Base-by-base conservation (phyloP, 2,329 filamentous ascomycete species). In the Trematosphaeria pertusa region DNA sequence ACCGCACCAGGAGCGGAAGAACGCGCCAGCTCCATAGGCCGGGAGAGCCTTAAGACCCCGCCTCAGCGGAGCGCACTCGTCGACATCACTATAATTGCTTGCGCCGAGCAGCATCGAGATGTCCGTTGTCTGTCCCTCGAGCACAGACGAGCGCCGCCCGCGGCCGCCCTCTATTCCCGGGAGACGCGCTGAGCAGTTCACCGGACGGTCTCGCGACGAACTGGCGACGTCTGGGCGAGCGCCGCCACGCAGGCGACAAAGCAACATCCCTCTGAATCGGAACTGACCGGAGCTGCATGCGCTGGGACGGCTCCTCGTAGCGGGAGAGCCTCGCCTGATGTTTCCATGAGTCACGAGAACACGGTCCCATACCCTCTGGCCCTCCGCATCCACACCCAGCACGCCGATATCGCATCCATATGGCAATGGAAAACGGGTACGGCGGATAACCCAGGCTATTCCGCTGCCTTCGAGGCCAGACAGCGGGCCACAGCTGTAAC, bases 291-390 rank as follows among this genome's bases (percentile, higher is more conserved):
- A 59, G 56, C 26, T 19, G 18, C 33, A 37, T 35, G 46, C 44
- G 41, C 52, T 61, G 56, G 58, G 49, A 44, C 52, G 41, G 51
- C 35, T 51, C 30, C 6, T 14, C 22, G 24, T 34, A 42, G 40
- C 48, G 44, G 52, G 51, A 56, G 33, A 37, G n/a, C 24, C 56
- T 60, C 49, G 54, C 46, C 52, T 54, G 39, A 50, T 39, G 36
- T 62, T 64, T 62, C 56, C 52, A 65, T 67, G 64, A 66, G 68
- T 72, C 68, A 71, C 64, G 65, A 67, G 61, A 60, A 64, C 58
- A 55, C 48, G 52, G 50, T 46, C 58, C 48, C 45, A 37, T 57
- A 56, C 52, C 55, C 56, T 55, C 54, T 56, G 45, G 49, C 33
- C 52, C 37, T 40, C 47, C 47, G 37, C 48, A 38, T n/a, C 44